Conservation (phyloP, 23 red algal genomes). For the Cyanidiococcus yangmingshanensis region DNA sequence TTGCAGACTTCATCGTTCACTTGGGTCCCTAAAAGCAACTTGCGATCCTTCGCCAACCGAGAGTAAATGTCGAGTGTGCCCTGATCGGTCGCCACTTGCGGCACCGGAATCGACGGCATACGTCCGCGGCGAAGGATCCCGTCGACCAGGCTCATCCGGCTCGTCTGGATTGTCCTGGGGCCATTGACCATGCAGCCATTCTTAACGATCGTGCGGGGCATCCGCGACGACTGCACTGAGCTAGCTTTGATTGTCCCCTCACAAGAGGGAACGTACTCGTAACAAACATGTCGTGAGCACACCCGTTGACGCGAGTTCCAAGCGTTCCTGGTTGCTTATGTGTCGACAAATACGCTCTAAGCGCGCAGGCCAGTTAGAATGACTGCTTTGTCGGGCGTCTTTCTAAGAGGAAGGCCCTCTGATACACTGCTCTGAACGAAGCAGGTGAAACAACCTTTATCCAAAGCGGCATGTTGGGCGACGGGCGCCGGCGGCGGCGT, state of each 20-base stretch:
- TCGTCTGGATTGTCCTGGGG: slow-evolving; percentile 10
- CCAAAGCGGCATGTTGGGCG: too few relatives aligned
- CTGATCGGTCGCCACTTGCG: slow-evolving; percentile 70
- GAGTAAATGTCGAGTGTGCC: slow-evolving; percentile 92
- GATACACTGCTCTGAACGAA: too few relatives aligned
- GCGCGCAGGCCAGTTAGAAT: too few relatives aligned
- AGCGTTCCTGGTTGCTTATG: too few relatives aligned
- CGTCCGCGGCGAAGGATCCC: slow-evolving; percentile 25
- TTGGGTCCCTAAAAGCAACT: slow-evolving; percentile 60
- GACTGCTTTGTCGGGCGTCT: too few relatives aligned
- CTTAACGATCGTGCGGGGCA: background rate
- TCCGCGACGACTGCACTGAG: background rate
- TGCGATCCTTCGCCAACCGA: slow-evolving; percentile 83
- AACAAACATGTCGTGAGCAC: background rate
- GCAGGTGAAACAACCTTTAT: too few relatives aligned
- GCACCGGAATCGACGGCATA: slow-evolving; percentile 38
- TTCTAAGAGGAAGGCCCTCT: too few relatives aligned
- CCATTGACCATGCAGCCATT: background rate
- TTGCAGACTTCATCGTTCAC: slow-evolving; percentile 79
- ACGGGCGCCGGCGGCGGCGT: too few relatives aligned
- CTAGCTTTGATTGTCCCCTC: background rate
- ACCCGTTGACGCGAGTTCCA: too few relatives aligned
- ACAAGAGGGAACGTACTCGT: background rate
- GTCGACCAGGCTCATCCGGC: slow-evolving; percentile 22
- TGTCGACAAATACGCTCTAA: too few relatives aligned